A percentile compares a stretch with the other conserved stretches of the same genome.
Evolutionary conservation across 2,329 filamentous ascomycete species (phyloP).

Genomic region (Neoarthrinium moseri): DNA sequence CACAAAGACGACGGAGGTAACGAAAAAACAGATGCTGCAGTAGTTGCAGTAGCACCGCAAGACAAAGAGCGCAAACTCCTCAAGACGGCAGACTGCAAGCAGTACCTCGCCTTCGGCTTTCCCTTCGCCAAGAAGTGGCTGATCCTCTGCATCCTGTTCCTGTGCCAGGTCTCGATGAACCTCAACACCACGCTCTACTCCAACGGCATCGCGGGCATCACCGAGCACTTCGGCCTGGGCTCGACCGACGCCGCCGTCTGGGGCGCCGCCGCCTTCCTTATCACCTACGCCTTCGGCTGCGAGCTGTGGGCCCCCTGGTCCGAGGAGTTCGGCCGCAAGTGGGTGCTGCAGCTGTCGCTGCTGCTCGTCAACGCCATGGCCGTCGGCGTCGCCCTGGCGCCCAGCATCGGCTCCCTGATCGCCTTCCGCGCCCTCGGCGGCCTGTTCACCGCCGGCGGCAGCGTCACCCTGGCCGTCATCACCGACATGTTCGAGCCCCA

Average conservation of each 20-base stretch:
- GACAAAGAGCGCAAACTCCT: constrained; percentile 28
- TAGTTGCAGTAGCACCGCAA: too few species aligned
- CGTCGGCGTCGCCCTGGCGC: constrained; percentile 65
- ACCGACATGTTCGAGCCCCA: constrained; percentile 70
- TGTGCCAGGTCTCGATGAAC: constrained; percentile 73
- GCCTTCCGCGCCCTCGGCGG: constrained; percentile 68
- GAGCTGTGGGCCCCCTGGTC: constrained; percentile 77
- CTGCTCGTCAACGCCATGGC: constrained; percentile 75
- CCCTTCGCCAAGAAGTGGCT: constrained; percentile 63
- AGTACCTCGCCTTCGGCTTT: constrained; percentile 61
- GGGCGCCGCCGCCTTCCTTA: constrained; percentile 69
- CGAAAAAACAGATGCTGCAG: too few species aligned
- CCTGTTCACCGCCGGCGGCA: constrained; percentile 67
- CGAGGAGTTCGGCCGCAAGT: constrained; percentile 77
- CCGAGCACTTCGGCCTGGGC: constrained; percentile 63
- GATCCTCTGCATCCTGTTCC: constrained; percentile 65
- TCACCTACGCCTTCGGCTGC: constrained; percentile 45
- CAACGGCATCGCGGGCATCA: constrained; percentile 62
- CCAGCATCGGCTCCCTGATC: constrained; percentile 67
- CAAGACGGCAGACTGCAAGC: constrained; percentile 59
- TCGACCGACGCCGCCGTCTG: constrained; percentile 60
- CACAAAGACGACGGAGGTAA: not conserved
- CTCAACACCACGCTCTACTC: constrained; percentile 73
- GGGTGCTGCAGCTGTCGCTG: constrained; percentile 68
- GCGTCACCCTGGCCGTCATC: constrained; percentile 70